Evolutionary conservation across 2,329 filamentous ascomycete genomes (phyloP), one percentile per base, ranked within the genome.

Genomic region (Trichothecium roseum): DNA sequence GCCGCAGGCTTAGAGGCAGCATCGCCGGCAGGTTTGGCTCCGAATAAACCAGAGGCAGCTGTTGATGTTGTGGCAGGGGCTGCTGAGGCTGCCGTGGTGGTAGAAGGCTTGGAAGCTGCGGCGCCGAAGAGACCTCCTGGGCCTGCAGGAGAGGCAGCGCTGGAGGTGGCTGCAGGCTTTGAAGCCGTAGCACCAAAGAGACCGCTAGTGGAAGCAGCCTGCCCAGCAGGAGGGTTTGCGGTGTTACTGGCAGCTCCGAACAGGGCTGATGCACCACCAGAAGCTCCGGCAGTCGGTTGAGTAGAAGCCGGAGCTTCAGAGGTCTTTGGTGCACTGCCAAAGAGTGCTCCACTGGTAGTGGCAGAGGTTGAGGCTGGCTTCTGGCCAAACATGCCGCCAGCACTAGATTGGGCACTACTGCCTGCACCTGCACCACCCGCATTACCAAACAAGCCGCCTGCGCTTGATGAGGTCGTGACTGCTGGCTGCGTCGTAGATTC

Each of bases 31-130:
- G 53, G 42, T 22, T 58, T 54, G 16, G 50, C 44, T 27, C 53
- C 57, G 32, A 63, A 60, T 8, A 60, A 37, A n/a, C 46, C 41
- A 3, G 44, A 35, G 13, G 41, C 43, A 30, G 54, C 41, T 10
- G 60, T 38, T 12, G 55, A 46, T 18, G 54, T 37, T 13, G 59
- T 43, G 30, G 54, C 41, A 18, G 38, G 13, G 15, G 16, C n/a
- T 39, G 50, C 37, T 24, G 45, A 46, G 20, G 45, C 28, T 22
- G 46, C 35, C 37, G 46, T 38, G 18, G 52, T 44, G 13, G 40
- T 36, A 15, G 54, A 42, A n/a, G 52, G 37, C 22, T 53, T 40
- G n/a, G 46, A 29, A 22, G 45, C 12, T 12, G 37, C 32, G 20
- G 29, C 35, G 15, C 29, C 28, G 35, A 17, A 20, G 31, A 30